Base-by-base conservation (phyloP, 495 filamentous ascomycete species). In the Annulohypoxylon bovei region DNA sequence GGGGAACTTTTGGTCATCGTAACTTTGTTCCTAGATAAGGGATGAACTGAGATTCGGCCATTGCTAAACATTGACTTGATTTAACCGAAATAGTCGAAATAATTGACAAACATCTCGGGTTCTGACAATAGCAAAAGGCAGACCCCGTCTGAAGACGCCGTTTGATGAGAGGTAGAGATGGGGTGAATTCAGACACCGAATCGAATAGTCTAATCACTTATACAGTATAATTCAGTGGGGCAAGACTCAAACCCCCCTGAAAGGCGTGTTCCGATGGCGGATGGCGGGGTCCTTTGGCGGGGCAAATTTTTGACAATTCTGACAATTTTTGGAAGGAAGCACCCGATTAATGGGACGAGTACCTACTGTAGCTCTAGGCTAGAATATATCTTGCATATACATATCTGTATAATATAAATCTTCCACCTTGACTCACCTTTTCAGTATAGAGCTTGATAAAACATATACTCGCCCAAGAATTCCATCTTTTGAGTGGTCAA, bases 241-340 rank as follows among this genome's bases (percentile, higher is more conserved):
- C 40, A 35, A 58, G 28, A 37, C 9, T 55, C 7, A 22, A 55
- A 22, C 27, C 27, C 65, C 65, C 37, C 61, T 67, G 65, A 60
- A 61, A 33, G 3, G 42, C 8, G 23, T 63, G 44, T 53, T 76
- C 74, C 75, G 75, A 75, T 76, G 73, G 58, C 74, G 74, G 74
- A 76, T 75, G 66, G 75, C 60, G 75, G 75, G 75, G 72, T 67
- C 32, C 30, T 61, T 62, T 68, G 55, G 74, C 55, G 74, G 72
- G 74, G 74, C 63, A 60, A 67, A 67, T 56, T 67, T 73, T 66
- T 57, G 0, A 39, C 14, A 39, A 14, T 42, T 42, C 37, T n/a
- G 9, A 32, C 30, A 32, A 8, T 8, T 32, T n/a, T 40, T 16
- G 16, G 14, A 2, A 40, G 37, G 23, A 35, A 55, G 44, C 53